Conservation (phyloP, 2,329 filamentous ascomycete genomes). For the Trichoderma atrobrunneum region DNA sequence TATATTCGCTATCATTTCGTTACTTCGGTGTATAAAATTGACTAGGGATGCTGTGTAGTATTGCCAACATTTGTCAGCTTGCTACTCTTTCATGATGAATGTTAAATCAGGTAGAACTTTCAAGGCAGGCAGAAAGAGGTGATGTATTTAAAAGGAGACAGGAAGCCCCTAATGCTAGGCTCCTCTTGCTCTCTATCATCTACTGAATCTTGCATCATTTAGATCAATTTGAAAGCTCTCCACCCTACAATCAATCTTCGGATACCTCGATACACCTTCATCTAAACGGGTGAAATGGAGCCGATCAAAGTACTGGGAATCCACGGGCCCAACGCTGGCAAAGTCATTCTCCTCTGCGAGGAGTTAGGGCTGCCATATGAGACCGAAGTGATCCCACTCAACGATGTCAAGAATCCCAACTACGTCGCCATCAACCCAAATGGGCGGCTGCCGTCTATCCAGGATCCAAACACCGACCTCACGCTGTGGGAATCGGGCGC, state of each 20-base stretch:
- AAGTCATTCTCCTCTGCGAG: conserved; percentile 36
- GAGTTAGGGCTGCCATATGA: conserved; percentile 38
- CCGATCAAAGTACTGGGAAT: neutral
- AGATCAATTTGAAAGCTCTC: neutral
- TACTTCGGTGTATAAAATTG: neutral
- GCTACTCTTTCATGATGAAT: neutral
- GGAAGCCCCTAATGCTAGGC: neutral
- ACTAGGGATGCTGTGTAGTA: neutral
- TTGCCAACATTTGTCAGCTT: neutral
- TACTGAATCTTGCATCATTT: neutral
- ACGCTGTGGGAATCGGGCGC: conserved; percentile 30
- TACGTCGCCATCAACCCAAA: conserved; percentile 35
- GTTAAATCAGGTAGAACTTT: neutral
- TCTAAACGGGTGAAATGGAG: neutral
- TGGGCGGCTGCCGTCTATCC: conserved; percentile 34
- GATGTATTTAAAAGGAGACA: neutral
- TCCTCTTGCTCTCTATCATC: neutral
- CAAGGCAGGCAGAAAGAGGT: neutral
- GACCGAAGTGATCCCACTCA: conserved; percentile 24
- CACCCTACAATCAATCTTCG: neutral
- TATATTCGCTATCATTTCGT: neutral
- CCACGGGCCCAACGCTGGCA: conserved; percentile 32
- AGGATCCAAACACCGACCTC: conserved; percentile 35
- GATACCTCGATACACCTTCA: neutral
- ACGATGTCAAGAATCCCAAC: conserved; percentile 28